A percentile compares a stretch with the other conserved stretches of the same genome.
phyloP scores from a whole-genome alignment of 768 basidiomycete species.

The Asterophora parasitica region DNA sequence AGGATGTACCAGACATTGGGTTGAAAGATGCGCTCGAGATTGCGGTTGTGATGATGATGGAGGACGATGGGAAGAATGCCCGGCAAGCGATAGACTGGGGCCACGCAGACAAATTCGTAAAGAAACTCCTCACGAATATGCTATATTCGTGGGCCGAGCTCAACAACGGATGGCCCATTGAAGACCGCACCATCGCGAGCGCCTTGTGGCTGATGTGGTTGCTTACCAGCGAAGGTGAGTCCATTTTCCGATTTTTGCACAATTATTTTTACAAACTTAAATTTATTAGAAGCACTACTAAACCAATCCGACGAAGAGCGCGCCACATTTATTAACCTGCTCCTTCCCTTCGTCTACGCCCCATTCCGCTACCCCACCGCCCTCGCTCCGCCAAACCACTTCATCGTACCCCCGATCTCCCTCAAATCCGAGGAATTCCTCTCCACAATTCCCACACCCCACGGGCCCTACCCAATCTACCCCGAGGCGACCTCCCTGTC shows the following conservation, averaged over 20 bases:
- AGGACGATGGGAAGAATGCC: conserved; percentile 55
- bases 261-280: background rate
- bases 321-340: conserved; percentile 24
- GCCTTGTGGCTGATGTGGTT: conserved; percentile 57
- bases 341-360: conserved; percentile 44
- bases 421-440: conserved; percentile 9
- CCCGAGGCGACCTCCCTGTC: conserved; percentile 21
- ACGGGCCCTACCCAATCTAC: conserved; percentile 48
- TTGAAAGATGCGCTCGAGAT: conserved; percentile 7
- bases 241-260: background rate
- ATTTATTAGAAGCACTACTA: conserved; percentile 22
- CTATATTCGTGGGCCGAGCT: conserved; percentile 30
- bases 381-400: conserved; percentile 60
- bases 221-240: conserved; percentile 37
- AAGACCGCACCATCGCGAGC: conserved; percentile 41
- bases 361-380: conserved; percentile 54
- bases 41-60: conserved; percentile 31
- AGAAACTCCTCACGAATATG: conserved; percentile 32
- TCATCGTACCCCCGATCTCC: conserved; percentile 36
- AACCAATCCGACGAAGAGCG: conserved; percentile 24
- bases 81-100: conserved; percentile 41
- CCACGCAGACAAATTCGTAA: conserved; percentile 36
- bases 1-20: background rate
- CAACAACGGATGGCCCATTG: conserved; percentile 45
- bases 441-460: conserved; percentile 27